phyloP scores from a whole-genome alignment of 139 green algal species.

The Chlorella sp. region DNA sequence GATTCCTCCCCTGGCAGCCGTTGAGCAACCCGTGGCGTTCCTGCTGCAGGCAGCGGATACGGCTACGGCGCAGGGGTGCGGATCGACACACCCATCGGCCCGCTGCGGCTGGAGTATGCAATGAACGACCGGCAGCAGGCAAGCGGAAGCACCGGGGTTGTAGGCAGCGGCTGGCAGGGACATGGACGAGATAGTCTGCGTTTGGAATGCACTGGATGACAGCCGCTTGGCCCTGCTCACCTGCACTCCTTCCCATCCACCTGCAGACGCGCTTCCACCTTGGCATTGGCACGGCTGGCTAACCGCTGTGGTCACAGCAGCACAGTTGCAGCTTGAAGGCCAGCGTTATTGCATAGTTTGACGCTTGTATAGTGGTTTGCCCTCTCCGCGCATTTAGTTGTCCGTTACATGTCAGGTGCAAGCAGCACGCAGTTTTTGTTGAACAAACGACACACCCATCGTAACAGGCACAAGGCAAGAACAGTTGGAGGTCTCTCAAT shows the following conservation, averaged over 20 bases:
- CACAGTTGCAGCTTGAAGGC: too few species aligned
- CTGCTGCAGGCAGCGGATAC: slow-evolving; percentile 65
- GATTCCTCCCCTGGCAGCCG: neutral
- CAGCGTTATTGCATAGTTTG: too few species aligned
- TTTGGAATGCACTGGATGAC: too few species aligned
- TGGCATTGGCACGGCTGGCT: slow-evolving; percentile 73
- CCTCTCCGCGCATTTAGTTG: neutral
- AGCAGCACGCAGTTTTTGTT: neutral
- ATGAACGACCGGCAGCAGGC: slow-evolving; percentile 77
- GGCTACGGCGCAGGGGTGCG: slow-evolving; percentile 88
- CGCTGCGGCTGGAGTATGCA: slow-evolving; percentile 96
- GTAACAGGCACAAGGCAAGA: too few species aligned
- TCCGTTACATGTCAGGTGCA: neutral
- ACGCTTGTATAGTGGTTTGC: too few species aligned
- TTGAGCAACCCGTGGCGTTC: neutral
- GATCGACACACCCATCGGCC: slow-evolving; percentile 90
- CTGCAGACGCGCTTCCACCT: slow-evolving; percentile 85
- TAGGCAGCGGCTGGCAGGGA: too few species aligned
- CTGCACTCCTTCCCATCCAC: too few species aligned
- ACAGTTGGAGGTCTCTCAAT: too few species aligned
- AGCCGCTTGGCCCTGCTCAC: too few species aligned
- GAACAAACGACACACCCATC: neutral
- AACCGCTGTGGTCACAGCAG: too few species aligned
- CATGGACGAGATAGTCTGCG: too few species aligned
- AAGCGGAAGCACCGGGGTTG: too few species aligned